phyloP scores from a whole-genome alignment of 1,284 basidiomycete genomes.

The Taiwanofungus camphoratus region DNA sequence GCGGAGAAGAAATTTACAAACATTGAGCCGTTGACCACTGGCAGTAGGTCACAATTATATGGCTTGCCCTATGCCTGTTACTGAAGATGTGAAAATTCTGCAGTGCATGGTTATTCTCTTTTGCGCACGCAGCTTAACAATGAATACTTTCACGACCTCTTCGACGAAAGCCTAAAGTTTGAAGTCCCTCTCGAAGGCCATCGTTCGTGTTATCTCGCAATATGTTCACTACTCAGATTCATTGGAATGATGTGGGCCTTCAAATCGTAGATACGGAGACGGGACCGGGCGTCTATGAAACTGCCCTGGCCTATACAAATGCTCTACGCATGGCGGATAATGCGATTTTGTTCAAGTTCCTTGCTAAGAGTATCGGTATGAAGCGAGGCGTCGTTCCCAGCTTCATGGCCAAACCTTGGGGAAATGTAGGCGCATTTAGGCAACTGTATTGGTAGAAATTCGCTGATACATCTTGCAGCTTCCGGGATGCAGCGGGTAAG shows the following conservation, averaged over 20 bases:
- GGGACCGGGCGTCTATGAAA: conserved; percentile 90
- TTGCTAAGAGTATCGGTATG: conserved; percentile 91
- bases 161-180: conserved; percentile 72
- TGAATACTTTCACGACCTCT: conserved; percentile 87
- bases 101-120: conserved; percentile 94
- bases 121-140: conserved; percentile 84
- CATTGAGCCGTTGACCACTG: conserved; percentile 80
- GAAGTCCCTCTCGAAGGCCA: conserved; percentile 87
- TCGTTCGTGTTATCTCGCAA: conserved; percentile 47
- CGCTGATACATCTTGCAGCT: conserved; percentile 41
- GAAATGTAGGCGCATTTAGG: conserved; percentile 61
- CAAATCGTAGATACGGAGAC: conserved; percentile 91
- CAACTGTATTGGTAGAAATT: background rate
- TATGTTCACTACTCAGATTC: conserved; percentile 3
- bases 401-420: conserved; percentile 98
- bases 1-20: conserved; percentile 76
- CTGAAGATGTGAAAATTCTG: conserved; percentile 1
- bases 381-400: conserved; percentile 85
- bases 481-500: conserved; percentile 86
- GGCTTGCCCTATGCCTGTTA: background rate
- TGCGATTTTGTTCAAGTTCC: conserved; percentile 87
- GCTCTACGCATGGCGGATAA: conserved; percentile 91
- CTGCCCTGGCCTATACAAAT: conserved; percentile 87
- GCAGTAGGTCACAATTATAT: conserved; percentile 56
- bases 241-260: background rate